These are phyloP conservation scores for Aspergillus cristatus DNA, from an alignment of 495 filamentous ascomycete genomes.

Conservation along the genomic window DNA sequence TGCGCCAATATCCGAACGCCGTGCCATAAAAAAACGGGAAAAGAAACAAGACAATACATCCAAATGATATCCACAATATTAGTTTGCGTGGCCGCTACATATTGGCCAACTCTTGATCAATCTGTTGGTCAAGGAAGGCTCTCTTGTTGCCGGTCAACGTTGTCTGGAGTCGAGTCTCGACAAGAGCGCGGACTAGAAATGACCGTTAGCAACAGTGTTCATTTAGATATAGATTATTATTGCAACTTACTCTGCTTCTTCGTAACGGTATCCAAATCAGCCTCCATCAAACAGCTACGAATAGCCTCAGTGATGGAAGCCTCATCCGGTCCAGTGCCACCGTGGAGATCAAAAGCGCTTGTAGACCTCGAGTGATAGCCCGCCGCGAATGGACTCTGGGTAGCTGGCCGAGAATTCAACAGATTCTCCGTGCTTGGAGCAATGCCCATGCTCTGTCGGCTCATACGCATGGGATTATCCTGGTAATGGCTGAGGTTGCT, in stretches of 20 bases:
- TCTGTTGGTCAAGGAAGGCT: constrained; percentile 78
- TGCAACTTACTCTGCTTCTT: constrained; percentile 76
- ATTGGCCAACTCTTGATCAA: constrained; percentile 87
- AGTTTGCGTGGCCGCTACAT: no score
- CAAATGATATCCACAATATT: no score
- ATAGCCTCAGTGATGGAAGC: constrained; percentile 71
- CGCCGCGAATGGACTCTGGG: constrained; percentile 44
- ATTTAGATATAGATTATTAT: constrained; percentile 8
- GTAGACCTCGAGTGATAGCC: constrained; percentile 47
- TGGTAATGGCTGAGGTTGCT: constrained; percentile 51
- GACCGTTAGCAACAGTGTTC: constrained; percentile 10
- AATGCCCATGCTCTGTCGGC: constrained; percentile 38
- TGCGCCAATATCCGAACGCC: no score
- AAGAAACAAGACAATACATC: no score
- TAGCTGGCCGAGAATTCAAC: constrained; percentile 38
- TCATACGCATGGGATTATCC: constrained; percentile 36
- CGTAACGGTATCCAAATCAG: constrained; percentile 89
- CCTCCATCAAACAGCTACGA: constrained; percentile 71
- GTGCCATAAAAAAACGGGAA: constrained; percentile 5
- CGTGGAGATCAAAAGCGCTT: constrained; percentile 63
- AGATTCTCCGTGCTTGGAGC: constrained; percentile 53
- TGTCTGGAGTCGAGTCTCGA: constrained; percentile 86
- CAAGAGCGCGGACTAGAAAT: constrained; percentile 65
- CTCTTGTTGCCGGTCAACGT: constrained; percentile 74
- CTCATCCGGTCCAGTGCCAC: constrained; percentile 60